These are phyloP conservation scores for Apiotrichum mycotoxinovorans DNA, from an alignment of 1,284 basidiomycete genomes.

Conservation along the genomic window DNA sequence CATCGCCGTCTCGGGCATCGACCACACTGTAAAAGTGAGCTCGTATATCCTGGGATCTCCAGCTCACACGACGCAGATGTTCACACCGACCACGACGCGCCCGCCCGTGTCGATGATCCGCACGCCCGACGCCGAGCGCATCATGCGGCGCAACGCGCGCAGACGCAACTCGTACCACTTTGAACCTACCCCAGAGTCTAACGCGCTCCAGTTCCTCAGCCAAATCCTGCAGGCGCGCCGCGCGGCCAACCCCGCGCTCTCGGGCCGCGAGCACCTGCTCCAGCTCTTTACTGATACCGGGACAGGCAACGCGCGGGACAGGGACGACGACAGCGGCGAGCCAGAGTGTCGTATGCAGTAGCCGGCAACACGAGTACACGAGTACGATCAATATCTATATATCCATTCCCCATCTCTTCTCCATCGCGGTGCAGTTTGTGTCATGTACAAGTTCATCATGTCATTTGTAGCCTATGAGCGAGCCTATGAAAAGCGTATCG, in stretches of 20 bases:
- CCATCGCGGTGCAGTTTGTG: too few relatives aligned
- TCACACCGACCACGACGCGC: neutral
- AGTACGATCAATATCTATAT: too few relatives aligned
- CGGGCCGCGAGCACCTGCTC: neutral
- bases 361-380: neutral
- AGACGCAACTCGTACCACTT: neutral
- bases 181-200: conserved; percentile 3
- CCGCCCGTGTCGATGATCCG: conserved; percentile 4
- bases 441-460: neutral
- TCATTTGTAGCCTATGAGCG: neutral
- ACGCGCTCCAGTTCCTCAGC: conserved; percentile 11
- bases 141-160: conserved; percentile 12
- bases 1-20: conserved; percentile 83
- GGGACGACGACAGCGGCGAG: neutral
- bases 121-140: conserved; percentile 4
- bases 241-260: neutral
- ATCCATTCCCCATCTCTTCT: too few relatives aligned
- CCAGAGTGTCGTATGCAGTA: neutral
- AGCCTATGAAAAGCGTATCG: neutral
- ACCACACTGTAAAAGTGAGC: conserved; percentile 75
- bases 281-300: neutral
- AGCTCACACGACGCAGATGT: neutral
- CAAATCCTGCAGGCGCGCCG: neutral
- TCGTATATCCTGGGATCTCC: neutral
- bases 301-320: neutral